Conservation (phyloP, 1,284 basidiomycete genomes). For the Ceratobasidium sp. region DNA sequence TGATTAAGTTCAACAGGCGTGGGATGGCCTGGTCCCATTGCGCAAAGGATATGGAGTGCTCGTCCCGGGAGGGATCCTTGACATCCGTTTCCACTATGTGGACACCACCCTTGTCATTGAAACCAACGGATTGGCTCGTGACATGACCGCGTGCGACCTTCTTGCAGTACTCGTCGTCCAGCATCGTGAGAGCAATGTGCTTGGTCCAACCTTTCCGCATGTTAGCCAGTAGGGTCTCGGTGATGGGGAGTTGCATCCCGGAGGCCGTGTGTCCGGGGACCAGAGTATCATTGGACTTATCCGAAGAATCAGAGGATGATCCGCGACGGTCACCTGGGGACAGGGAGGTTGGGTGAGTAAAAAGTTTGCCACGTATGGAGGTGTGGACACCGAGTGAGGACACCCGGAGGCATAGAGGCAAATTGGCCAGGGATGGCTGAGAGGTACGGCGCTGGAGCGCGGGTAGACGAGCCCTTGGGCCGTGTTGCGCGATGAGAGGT, state of each 20-base stretch:
- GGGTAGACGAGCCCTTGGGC: too few species aligned
- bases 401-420: neutral
- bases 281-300: neutral
- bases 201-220: conserved; percentile 1
- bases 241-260: neutral
- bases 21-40: conserved; percentile 6
- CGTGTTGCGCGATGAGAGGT: neutral
- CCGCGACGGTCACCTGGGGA: neutral
- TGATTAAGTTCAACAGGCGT: neutral
- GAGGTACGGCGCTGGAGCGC: neutral
- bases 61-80: neutral
- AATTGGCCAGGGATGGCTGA: too few species aligned
- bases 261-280: neutral
- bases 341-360: neutral
- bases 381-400: neutral
- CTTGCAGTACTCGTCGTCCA: conserved; percentile 38
- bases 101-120: neutral
- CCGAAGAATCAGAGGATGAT: neutral
- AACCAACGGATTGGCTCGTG: neutral
- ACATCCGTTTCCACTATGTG: neutral
- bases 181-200: conserved; percentile 26
- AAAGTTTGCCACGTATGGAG: neutral
- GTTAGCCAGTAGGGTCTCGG: neutral
- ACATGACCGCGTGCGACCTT: conserved; percentile 1
- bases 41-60: neutral